These are phyloP conservation scores for Phytophthora kernoviae DNA, from an alignment of 352 stramenopile species.

Conservation along the genomic window DNA sequence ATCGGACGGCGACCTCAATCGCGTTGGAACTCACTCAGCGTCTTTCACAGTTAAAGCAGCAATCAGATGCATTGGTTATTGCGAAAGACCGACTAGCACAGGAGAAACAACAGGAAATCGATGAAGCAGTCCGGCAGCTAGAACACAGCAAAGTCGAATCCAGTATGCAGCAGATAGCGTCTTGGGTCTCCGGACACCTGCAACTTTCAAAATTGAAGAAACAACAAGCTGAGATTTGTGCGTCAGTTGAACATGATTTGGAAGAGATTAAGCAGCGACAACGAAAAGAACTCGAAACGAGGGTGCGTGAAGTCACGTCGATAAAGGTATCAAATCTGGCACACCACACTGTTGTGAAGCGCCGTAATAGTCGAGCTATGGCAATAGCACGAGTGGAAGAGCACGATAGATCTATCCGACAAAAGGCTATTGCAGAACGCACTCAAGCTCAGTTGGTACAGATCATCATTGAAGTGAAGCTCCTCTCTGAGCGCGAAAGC, in stretches of 20 bases:
- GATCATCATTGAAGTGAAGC: conserved; percentile 42
- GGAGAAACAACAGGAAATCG: conserved; percentile 30
- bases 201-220: conserved; percentile 34
- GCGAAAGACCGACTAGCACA: conserved; percentile 22
- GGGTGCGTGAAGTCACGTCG: conserved; percentile 23
- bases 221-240: conserved; percentile 16
- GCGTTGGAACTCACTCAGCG: conserved; percentile 16
- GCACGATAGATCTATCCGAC: conserved; percentile 17
- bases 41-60: conserved; percentile 29
- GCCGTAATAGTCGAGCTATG: conserved; percentile 17
- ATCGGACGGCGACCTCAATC: conserved; percentile 11
- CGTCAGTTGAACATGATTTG: conserved; percentile 18
- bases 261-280: conserved; percentile 29
- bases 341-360: conserved; percentile 21
- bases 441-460: conserved; percentile 37
- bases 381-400: conserved; percentile 21
- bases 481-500: conserved; percentile 29
- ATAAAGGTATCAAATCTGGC: conserved; percentile 37
- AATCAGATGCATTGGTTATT: conserved; percentile 17
- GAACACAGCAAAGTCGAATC: conserved; percentile 24
- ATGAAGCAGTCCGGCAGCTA: conserved; percentile 12
- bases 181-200: conserved; percentile 42
- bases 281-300: conserved; percentile 15
- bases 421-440: conserved; percentile 27
- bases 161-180: conserved; percentile 33